Percentiles rank a stretch among this genome's conserved stretches.
Conservation (phyloP, 2,329 filamentous ascomycete species). For the Epichloe festucae region DNA sequence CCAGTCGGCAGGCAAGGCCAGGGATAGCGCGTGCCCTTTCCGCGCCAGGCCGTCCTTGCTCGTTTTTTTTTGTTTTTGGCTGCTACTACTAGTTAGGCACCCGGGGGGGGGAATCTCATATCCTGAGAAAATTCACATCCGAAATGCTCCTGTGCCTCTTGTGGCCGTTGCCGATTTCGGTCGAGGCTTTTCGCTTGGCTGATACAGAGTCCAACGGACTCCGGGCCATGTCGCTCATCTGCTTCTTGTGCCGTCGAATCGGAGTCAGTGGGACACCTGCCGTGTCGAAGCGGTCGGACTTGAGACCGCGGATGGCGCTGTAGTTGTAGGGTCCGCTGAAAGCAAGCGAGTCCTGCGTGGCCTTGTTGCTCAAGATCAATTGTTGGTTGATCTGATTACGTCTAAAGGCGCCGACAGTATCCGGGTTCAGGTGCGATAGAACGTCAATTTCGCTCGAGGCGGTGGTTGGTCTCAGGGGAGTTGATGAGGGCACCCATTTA, state of each 20-base stretch:
- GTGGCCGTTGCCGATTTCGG: slow-evolving; percentile 29
- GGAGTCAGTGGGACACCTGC: slow-evolving; percentile 58
- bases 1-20: slow-evolving; percentile 22
- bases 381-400: slow-evolving; percentile 51
- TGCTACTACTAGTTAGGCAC: too few relatives aligned
- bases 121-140: slow-evolving; percentile 36
- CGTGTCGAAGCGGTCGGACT: slow-evolving; percentile 51
- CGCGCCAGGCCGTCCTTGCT: slow-evolving; percentile 32
- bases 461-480: slow-evolving; percentile 36
- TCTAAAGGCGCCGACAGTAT: slow-evolving; percentile 68
- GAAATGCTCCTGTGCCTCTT: slow-evolving; percentile 48
- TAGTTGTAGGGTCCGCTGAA: slow-evolving; percentile 48
- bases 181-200: slow-evolving; percentile 43
- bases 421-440: slow-evolving; percentile 47
- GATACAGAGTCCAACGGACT: slow-evolving; percentile 36
- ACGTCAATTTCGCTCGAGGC: slow-evolving; percentile 33
- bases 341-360: slow-evolving; percentile 48
- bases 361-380: slow-evolving; percentile 46
- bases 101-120: slow-evolving; percentile 19
- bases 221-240: slow-evolving; percentile 29
- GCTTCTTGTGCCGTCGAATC: slow-evolving; percentile 43
- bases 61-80: slow-evolving; percentile 16
- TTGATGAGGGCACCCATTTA: slow-evolving; percentile 36
- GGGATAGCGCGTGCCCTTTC: slow-evolving; percentile 22
- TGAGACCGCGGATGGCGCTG: slow-evolving; percentile 49